A percentile compares a stretch with the other conserved stretches of the same genome.
Evolutionary conservation across 441 rosid genomes (phyloP).

Genomic region (Melastoma candidum): DNA sequence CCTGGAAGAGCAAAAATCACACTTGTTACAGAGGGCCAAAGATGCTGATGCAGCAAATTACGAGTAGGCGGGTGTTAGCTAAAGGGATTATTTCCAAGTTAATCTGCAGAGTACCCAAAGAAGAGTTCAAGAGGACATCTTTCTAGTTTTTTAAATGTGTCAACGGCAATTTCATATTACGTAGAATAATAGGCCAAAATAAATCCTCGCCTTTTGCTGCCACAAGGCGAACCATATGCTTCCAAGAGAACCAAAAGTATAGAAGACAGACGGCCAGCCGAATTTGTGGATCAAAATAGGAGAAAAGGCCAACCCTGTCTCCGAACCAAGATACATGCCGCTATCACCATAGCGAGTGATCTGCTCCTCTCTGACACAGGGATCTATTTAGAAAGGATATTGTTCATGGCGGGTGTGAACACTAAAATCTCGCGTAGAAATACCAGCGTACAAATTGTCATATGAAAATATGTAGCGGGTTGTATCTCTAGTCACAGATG

Average conservation of each 20-base stretch:
- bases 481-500: too few species aligned
- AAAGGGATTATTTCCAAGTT: too few species aligned
- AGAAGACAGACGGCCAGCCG: slow-evolving; percentile 73
- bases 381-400: too few species aligned
- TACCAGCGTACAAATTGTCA: too few species aligned
- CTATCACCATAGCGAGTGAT: slow-evolving; percentile 86
- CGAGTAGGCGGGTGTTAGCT: too few species aligned
- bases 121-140: too few species aligned
- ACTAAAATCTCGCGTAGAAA: too few species aligned
- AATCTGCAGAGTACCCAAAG: too few species aligned
- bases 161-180: background rate
- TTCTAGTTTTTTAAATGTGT: background rate
- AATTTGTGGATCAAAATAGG: slow-evolving; percentile 40
- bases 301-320: slow-evolving; percentile 76
- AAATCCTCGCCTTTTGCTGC: slow-evolving; percentile 48
- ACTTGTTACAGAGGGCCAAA: background rate
- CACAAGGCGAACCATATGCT: slow-evolving; percentile 85
- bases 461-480: too few species aligned
- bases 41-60: too few species aligned
- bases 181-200: slow-evolving; percentile 10
- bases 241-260: slow-evolving; percentile 89
- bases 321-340: slow-evolving; percentile 99
- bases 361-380: slow-evolving; percentile 48
- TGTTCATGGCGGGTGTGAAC: too few species aligned
- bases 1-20: slow-evolving; percentile 38